phyloP scores from a whole-genome alignment of 2,329 filamentous ascomycete genomes.

The Claviceps quebecensis region DNA sequence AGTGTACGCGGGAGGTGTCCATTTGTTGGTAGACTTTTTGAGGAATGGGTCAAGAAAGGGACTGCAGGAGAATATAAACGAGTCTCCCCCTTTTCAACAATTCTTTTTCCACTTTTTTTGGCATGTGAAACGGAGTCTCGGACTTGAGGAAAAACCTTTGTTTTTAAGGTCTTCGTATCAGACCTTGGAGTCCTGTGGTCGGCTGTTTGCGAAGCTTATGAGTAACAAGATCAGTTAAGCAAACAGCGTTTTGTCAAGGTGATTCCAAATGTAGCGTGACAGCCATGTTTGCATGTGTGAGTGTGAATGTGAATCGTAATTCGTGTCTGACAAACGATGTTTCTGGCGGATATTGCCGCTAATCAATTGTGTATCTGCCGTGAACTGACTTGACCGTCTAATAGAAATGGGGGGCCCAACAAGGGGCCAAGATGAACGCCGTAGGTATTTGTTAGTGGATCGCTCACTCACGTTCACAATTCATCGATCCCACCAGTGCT shows the following conservation, averaged over 20 bases:
- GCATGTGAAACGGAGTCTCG: slow-evolving; percentile 27
- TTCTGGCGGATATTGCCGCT: too few relatives aligned
- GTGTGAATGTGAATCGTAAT: too few relatives aligned
- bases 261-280: background rate
- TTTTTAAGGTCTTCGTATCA: slow-evolving; percentile 14
- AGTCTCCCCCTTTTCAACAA: background rate
- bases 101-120: slow-evolving; percentile 5
- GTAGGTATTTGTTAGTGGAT: too few relatives aligned
- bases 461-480: too few relatives aligned
- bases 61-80: background rate
- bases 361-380: too few relatives aligned
- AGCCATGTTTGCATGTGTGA: too few relatives aligned
- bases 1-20: slow-evolving; percentile 7
- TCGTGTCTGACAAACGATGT: too few relatives aligned
- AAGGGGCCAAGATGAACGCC: too few relatives aligned
- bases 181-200: slow-evolving; percentile 17
- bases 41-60: background rate
- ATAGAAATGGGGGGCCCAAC: too few relatives aligned
- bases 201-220: slow-evolving; percentile 19
- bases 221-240: slow-evolving; percentile 19
- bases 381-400: too few relatives aligned
- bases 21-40: slow-evolving; percentile 10
- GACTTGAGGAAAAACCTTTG: slow-evolving; percentile 24
- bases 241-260: slow-evolving; percentile 2
- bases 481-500: too few relatives aligned